Percentiles rank a stretch among this genome's conserved stretches.
Evolutionary conservation across 768 basidiomycete genomes (phyloP).

Genomic region (Rhodosporidiobolus sp.): DNA sequence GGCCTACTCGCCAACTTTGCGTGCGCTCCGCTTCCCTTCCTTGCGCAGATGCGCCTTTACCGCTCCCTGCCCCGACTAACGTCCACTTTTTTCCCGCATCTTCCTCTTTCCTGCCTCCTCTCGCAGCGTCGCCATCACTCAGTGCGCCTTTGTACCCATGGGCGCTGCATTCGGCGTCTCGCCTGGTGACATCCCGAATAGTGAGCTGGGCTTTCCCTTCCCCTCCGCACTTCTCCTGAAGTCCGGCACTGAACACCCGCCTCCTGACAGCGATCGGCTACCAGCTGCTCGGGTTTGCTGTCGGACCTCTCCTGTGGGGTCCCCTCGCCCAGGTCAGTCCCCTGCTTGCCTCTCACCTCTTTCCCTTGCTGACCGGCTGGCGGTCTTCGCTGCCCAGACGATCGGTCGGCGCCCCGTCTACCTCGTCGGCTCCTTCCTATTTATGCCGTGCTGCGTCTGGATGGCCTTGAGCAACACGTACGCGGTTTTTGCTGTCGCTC

Average conservation of each 20-base stretch:
- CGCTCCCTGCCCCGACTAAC: not conserved
- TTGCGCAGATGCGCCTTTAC: no score
- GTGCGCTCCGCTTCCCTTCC: no score
- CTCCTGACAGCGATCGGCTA: no score
- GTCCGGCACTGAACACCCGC: no score
- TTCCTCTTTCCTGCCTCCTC: not conserved
- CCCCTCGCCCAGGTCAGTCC: constrained; percentile 8
- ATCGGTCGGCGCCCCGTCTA: constrained; percentile 41
- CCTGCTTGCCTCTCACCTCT: not conserved
- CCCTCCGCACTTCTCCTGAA: no score
- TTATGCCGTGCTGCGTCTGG: constrained; percentile 41
- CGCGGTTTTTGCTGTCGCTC: constrained; percentile 35
- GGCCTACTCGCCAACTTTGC: constrained; percentile 43
- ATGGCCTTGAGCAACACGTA: constrained; percentile 34
- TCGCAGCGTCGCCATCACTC: constrained; percentile 2
- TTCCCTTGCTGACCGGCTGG: not conserved
- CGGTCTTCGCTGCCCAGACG: constrained; percentile 4
- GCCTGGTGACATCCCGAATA: constrained; percentile 27
- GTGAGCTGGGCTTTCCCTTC: no score
- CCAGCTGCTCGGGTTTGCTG: constrained; percentile 41
- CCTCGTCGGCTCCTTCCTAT: constrained; percentile 10
- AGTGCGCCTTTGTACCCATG: constrained; percentile 3
- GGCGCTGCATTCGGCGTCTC: constrained; percentile 32
- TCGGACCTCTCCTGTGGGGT: constrained; percentile 43
- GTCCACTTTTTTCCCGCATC: not conserved